These are phyloP conservation scores for Colletotrichum tabaci DNA, from an alignment of 2,329 filamentous ascomycete species.

Conservation along the genomic window DNA sequence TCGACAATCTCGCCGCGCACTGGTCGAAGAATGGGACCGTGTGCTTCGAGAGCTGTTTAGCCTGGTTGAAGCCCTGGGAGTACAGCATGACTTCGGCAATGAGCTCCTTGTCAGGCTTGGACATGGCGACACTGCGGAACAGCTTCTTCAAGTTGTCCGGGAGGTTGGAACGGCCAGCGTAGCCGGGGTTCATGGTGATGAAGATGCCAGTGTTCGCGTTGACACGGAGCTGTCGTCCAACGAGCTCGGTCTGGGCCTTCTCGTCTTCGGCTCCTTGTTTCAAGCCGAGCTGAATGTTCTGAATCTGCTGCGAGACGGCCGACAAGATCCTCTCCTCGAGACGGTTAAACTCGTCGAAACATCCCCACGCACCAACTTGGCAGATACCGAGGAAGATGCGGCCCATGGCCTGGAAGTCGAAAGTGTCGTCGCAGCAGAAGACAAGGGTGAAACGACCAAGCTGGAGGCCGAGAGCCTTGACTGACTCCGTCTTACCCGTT, in stretches of 20 bases:
- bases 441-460: constrained; percentile 98
- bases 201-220: constrained; percentile 97
- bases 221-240: constrained; percentile 90
- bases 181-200: constrained; percentile 99
- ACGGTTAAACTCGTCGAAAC: constrained; percentile 99
- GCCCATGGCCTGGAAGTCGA: constrained; percentile 99
- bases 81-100: constrained; percentile 99
- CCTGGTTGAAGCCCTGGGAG: constrained; percentile 98
- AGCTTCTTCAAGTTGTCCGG: constrained; percentile 99
- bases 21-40: constrained; percentile 99
- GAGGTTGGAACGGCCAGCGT: constrained; percentile 96
- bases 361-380: constrained; percentile 99
- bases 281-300: constrained; percentile 97
- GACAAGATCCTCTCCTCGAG: constrained; percentile 97
- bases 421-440: constrained; percentile 99
- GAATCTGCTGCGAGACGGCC: constrained; percentile 98
- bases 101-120: constrained; percentile 98
- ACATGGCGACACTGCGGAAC: constrained; percentile 99
- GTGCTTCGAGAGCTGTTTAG: constrained; percentile 93
- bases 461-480: constrained; percentile 97
- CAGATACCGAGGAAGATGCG: constrained; percentile 99
- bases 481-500: constrained; percentile 98
- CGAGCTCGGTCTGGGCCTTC: constrained; percentile 91
- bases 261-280: constrained; percentile 87
- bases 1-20: constrained; percentile 85